These are phyloP conservation scores for Skeletonema potamos DNA, from an alignment of 108 stramenopile species.

Conservation along the genomic window DNA sequence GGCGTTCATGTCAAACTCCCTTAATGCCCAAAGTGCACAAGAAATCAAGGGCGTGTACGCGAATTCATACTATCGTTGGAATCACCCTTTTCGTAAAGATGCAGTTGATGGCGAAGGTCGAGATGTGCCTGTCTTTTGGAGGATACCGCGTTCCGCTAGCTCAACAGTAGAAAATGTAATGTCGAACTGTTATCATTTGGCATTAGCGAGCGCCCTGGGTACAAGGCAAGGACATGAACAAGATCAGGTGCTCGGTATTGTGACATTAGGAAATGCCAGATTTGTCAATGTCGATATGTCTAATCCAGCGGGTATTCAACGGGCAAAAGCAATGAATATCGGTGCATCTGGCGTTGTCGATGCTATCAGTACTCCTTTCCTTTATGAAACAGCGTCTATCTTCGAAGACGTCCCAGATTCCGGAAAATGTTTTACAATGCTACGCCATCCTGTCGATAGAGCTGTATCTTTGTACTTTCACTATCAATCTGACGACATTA, in stretches of 20 bases:
- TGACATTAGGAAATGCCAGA: conserved; percentile 23
- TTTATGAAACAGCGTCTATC: conserved; percentile 27
- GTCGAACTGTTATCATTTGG: conserved; percentile 36
- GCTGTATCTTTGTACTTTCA: conserved; percentile 40
- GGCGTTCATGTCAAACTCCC: conserved; percentile 14
- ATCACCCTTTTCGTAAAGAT: conserved; percentile 19
- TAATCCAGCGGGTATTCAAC: conserved; percentile 23
- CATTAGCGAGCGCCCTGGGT: conserved; percentile 29
- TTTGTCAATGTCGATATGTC: conserved; percentile 44
- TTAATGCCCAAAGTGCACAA: conserved; percentile 14
- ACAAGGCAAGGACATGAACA: conserved; percentile 16
- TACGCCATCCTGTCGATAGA: conserved; percentile 45
- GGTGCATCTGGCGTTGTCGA: conserved; percentile 23
- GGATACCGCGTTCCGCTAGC: conserved; percentile 30
- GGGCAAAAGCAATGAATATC: conserved; percentile 28
- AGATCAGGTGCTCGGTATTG: conserved; percentile 22
- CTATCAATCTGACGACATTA: conserved; percentile 21
- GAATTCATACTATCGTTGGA: conserved; percentile 39
- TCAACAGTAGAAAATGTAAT: conserved; percentile 23
- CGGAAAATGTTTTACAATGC: conserved; percentile 40
- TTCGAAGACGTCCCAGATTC: conserved; percentile 16
- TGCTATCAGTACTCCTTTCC: conserved; percentile 36
- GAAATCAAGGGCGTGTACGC: conserved; percentile 23
- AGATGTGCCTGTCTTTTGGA: conserved; percentile 46
- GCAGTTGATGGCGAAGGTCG: conserved; percentile 6